Evolutionary conservation across 1,139 yeast species (phyloP).

Genomic region (Geotrichum europaeum): DNA sequence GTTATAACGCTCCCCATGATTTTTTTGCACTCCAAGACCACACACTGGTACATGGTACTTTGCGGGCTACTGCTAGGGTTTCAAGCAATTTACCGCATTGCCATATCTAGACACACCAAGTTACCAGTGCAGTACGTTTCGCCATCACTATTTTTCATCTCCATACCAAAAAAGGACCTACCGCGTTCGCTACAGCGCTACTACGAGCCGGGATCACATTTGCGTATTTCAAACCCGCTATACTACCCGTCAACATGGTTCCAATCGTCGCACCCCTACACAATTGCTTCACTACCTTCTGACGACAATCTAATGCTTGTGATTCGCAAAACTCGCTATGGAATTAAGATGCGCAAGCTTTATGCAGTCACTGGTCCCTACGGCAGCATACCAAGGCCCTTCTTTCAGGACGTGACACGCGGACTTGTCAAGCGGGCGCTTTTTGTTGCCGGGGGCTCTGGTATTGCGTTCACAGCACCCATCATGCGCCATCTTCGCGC

Average conservation of each 20-base stretch:
- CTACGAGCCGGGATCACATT: constrained; percentile 49
- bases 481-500: constrained; percentile 68
- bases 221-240: constrained; percentile 40
- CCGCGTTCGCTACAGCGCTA: constrained; percentile 25
- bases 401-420: constrained; percentile 29
- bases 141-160: constrained; percentile 41
- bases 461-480: constrained; percentile 75
- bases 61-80: constrained; percentile 22
- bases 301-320: constrained; percentile 43
- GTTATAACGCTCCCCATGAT: constrained; percentile 58
- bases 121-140: constrained; percentile 44
- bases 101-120: constrained; percentile 34
- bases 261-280: constrained; percentile 73
- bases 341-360: constrained; percentile 43
- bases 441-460: constrained; percentile 72
- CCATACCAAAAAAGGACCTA: constrained; percentile 41
- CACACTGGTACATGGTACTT: constrained; percentile 48
- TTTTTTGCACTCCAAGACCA: constrained; percentile 58
- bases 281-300: constrained; percentile 66
- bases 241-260: constrained; percentile 36
- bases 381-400: constrained; percentile 37
- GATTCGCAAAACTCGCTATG: constrained; percentile 62
- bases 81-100: constrained; percentile 37
- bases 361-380: constrained; percentile 74
- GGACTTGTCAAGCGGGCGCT: constrained; percentile 46